phyloP scores from a whole-genome alignment of 176 grass and related monocot genomes.

The Musa itinerans region DNA sequence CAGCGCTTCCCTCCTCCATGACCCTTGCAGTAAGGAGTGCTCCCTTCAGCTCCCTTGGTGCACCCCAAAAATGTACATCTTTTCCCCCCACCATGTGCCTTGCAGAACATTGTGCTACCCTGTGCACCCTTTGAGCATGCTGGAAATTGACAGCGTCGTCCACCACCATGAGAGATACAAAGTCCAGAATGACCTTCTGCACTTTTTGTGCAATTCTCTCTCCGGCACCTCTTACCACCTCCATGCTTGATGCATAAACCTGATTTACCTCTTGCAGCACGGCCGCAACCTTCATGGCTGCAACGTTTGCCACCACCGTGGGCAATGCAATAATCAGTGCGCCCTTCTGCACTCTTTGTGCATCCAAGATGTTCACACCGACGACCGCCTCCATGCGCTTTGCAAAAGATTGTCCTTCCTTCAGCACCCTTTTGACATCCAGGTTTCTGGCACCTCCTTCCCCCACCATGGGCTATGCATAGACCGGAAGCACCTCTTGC shows the following conservation, averaged over 20 bases:
- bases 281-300: conserved; percentile 50
- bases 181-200: conserved; percentile 91
- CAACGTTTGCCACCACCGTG: conserved; percentile 85
- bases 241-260: conserved; percentile 90
- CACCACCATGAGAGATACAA: conserved; percentile 92
- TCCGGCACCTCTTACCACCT: conserved; percentile 81
- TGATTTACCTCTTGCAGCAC: conserved; percentile 86
- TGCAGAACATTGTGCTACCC: conserved; percentile 89
- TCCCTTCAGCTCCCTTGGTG: conserved; percentile 86
- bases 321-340: conserved; percentile 84
- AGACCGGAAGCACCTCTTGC: conserved; percentile 79
- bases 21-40: conserved; percentile 74
- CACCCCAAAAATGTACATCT: conserved; percentile 86
- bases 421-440: conserved; percentile 93
- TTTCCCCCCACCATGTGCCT: conserved; percentile 85
- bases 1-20: conserved; percentile 96
- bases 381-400: conserved; percentile 82
- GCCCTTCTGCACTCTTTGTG: conserved; percentile 83
- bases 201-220: conserved; percentile 70
- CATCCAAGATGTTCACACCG: conserved; percentile 76
- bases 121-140: conserved; percentile 82
- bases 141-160: conserved; percentile 65
- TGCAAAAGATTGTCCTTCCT: conserved; percentile 92
- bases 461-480: conserved; percentile 96
- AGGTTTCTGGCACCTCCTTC: conserved; percentile 58